Base-by-base conservation (phyloP, 1,139 yeast genomes). In the Yamadazyma pseudoaaseri region DNA sequence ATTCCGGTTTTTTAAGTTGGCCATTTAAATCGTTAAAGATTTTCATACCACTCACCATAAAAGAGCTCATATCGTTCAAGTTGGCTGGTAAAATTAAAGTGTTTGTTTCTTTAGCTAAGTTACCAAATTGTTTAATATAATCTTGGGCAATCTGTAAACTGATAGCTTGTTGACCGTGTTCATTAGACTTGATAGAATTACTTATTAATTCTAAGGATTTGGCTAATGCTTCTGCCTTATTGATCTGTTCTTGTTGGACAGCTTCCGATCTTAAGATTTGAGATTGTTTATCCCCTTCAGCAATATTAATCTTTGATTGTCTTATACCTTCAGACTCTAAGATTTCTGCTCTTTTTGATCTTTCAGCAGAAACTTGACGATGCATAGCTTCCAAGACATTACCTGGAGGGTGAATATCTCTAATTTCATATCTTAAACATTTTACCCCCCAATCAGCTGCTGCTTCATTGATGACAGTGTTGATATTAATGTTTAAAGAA, bases 351-450 rank as follows among this genome's bases (percentile, higher is more conserved):
- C 95, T 70, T 58, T 86, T 86, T 31, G 90, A 79, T 48, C 95
- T 70, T 56, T 86, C 95, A 20, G 95, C 94, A 37, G 84, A 75
- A 8, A 86, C 95, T 60, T 85, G 95, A 53, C 92, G 76, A 58
- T 86, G 95, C 95, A 86, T 86, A 26, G 95, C 94, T 49, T 83
- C 92, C 49, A 85, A 73, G n/a, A 86, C 95, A 48, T 84, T 83
- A 27, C 73, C 73, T 1, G 96, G 96, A 4, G 95, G 96, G 51
- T 86, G 90, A 38, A 86, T 86, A 54, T 86, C 96, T 51, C 90
- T 74, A 58, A 86, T 86, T 58, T 86, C 96, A 56, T 86, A 86
- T 52, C 95, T 75, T 45, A 86, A 68, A 54, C 95, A 86, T 49
- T 77, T 75, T 36, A 86, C 83, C 35, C 96, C 96, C 96, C 96